A percentile compares a stretch with the other conserved stretches of the same genome.
phyloP scores from a whole-genome alignment of 2,329 filamentous ascomycete genomes.

The Daldinia sp. region DNA sequence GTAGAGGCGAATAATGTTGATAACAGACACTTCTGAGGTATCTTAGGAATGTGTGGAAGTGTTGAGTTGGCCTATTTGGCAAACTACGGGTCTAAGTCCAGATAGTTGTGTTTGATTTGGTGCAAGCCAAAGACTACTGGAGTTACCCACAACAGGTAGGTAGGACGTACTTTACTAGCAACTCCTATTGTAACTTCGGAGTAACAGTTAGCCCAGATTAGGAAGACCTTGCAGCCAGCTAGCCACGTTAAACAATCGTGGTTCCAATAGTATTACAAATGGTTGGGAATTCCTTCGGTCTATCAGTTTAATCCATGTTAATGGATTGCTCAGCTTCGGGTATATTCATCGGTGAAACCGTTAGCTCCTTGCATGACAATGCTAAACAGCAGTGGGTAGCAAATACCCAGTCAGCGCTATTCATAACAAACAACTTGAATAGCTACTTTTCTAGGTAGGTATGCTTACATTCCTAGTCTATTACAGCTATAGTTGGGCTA shows the following conservation, averaged over 20 bases:
- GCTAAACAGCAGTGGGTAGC: neutral
- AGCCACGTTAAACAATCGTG: conserved; percentile 1
- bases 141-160: neutral
- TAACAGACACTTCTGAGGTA: neutral
- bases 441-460: neutral
- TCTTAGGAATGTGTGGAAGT: neutral
- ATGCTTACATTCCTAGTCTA: neutral
- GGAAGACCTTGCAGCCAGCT: neutral
- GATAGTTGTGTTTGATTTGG: neutral
- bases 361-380: neutral
- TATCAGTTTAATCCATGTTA: neutral
- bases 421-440: neutral
- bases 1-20: neutral
- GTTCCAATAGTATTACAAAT: neutral
- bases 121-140: neutral
- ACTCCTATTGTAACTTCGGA: neutral
- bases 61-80: neutral
- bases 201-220: neutral
- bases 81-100: neutral
- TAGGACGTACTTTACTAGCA: neutral
- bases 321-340: neutral
- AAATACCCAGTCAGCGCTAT: neutral
- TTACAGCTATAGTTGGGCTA: neutral
- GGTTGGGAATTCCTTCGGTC: neutral
- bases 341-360: neutral